Percentiles rank a stretch among this genome's conserved stretches.
Evolutionary conservation across 495 filamentous ascomycete species (phyloP).

Genomic region (Neurospora cerealis): DNA sequence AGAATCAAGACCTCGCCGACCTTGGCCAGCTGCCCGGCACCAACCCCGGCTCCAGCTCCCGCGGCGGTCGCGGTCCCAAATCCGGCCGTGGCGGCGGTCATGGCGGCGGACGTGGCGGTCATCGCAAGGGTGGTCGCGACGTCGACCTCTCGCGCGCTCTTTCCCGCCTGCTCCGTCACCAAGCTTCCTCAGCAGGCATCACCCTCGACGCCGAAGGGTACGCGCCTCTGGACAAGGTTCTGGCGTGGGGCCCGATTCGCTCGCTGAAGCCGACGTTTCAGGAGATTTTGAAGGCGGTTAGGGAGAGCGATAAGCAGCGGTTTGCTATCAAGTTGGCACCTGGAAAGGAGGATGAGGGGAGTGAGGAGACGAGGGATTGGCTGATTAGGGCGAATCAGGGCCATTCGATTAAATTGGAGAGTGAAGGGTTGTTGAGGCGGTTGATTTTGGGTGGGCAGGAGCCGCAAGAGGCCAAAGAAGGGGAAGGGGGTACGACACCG

Average conservation of each 20-base stretch:
- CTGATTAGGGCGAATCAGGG: constrained; percentile 94
- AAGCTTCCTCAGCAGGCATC: constrained; percentile 68
- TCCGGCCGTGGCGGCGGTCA: background rate
- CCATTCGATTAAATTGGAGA: constrained; percentile 63
- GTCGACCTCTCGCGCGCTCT: constrained; percentile 72
- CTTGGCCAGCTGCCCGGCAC: too few species aligned
- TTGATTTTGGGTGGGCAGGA: constrained; percentile 39
- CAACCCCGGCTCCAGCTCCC: too few species aligned
- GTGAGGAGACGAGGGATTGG: constrained; percentile 52
- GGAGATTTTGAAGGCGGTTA: constrained; percentile 64
- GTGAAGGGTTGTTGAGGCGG: constrained; percentile 55
- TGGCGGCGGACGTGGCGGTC: constrained; percentile 16
- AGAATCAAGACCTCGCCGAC: background rate
- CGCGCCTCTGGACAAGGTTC: constrained; percentile 63
- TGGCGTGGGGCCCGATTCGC: constrained; percentile 59
- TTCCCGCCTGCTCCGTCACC: constrained; percentile 71
- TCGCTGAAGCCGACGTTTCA: constrained; percentile 59
- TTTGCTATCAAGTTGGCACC: constrained; percentile 43
- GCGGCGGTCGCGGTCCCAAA: too few species aligned
- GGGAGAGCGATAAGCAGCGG: constrained; percentile 78
- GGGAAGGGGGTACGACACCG: constrained; percentile 1
- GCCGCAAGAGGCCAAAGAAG: constrained; percentile 13
- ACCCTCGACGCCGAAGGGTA: constrained; percentile 70
- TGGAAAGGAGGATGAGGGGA: constrained; percentile 18
- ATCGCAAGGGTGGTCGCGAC: constrained; percentile 36